Conservation (phyloP, 768 basidiomycete species). For the Lactifluus piperatus region DNA sequence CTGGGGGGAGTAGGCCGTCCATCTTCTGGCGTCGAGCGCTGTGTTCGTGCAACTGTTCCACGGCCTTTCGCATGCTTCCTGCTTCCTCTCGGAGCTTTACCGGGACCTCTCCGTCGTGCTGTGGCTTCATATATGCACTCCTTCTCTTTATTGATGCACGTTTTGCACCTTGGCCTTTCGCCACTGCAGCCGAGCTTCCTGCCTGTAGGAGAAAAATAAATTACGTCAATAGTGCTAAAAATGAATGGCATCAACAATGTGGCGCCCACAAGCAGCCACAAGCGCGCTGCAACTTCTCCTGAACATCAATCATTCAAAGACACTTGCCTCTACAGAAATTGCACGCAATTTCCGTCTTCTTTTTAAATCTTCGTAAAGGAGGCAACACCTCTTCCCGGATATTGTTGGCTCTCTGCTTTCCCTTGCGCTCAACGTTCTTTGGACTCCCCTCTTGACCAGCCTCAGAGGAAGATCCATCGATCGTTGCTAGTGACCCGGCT, state of each 20-base stretch:
- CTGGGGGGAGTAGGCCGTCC: not conserved
- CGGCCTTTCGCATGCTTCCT: conserved; percentile 9
- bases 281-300: conserved; percentile 1
- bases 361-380: conserved; percentile 19
- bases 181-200: conserved; percentile 75
- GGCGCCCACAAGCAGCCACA: conserved; percentile 9
- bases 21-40: not conserved
- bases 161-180: conserved; percentile 48
- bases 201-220: conserved; percentile 33
- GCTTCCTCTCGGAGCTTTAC: conserved; percentile 59
- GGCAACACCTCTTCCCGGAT: not conserved
- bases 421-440: not conserved
- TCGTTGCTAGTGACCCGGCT: conserved; percentile 1
- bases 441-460: conserved; percentile 7
- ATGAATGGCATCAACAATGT: conserved; percentile 6
- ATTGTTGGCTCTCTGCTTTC: conserved; percentile 10
- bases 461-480: conserved; percentile 13
- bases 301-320: conserved; percentile 2
- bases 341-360: conserved; percentile 60
- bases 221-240: conserved; percentile 5
- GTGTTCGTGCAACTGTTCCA: not conserved
- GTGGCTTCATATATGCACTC: conserved; percentile 46
- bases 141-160: conserved; percentile 47
- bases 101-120: conserved; percentile 59
- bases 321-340: conserved; percentile 67